phyloP scores from a whole-genome alignment of 164 flowering plant species.

The Liriodendron chinense region DNA sequence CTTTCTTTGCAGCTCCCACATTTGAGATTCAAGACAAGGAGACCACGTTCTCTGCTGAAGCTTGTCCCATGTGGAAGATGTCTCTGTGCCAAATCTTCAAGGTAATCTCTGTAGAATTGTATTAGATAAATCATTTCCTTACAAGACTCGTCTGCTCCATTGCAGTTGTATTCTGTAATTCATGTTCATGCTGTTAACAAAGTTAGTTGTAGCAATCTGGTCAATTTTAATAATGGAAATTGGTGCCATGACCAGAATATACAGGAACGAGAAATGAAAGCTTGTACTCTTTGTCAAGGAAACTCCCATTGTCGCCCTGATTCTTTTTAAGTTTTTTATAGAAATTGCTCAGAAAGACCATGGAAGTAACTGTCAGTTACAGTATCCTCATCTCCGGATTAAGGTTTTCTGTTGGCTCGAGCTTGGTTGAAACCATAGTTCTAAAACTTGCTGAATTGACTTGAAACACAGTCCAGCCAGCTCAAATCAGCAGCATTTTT shows the following conservation, averaged over 20 bases:
- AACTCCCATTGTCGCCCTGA: not conserved
- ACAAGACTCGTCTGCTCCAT: not conserved
- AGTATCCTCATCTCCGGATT: not conserved
- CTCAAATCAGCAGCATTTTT: not conserved
- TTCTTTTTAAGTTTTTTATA: not conserved
- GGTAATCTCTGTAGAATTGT: slow-evolving; percentile 15
- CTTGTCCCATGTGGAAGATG: slow-evolving; percentile 33
- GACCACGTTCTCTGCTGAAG: slow-evolving; percentile 30
- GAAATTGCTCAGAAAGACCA: not conserved
- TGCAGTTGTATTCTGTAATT: slow-evolving; percentile 28
- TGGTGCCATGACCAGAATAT: slow-evolving; percentile 10
- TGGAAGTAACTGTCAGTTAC: not conserved
- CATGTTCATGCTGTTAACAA: slow-evolving; percentile 25
- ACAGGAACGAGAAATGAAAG: slow-evolving; percentile 15
- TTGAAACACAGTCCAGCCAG: not conserved
- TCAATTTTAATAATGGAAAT: slow-evolving; percentile 26
- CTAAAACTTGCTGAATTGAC: not conserved
- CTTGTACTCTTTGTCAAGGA: not conserved
- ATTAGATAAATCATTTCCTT: slow-evolving; percentile 3
- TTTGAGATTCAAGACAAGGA: slow-evolving; percentile 26
- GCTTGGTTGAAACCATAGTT: not conserved
- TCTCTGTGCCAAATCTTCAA: slow-evolving; percentile 29
- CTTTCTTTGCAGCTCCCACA: slow-evolving; percentile 31
- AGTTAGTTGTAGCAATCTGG: slow-evolving; percentile 28
- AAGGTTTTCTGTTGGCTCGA: not conserved